Evolutionary conservation across 2,329 filamentous ascomycete species (phyloP).

Genomic region (Talaromyces sp.): DNA sequence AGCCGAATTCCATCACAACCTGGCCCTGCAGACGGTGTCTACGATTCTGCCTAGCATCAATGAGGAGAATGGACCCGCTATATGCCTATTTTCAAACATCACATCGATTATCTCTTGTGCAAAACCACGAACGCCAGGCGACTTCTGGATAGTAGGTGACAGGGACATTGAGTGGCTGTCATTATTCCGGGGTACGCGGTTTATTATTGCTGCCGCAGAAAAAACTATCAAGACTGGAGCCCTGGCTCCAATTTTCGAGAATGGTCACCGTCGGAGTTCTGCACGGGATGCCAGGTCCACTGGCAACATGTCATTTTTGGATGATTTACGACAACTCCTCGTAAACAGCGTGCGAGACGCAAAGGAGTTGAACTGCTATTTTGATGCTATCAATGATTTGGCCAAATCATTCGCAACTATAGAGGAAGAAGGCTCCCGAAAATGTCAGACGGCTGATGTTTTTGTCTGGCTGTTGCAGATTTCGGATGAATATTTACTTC

Average conservation of each 20-base stretch:
- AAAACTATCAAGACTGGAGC: slow-evolving; percentile 14
- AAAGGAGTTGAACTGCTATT: slow-evolving; percentile 6
- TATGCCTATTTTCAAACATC: slow-evolving; percentile 37
- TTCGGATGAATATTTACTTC: slow-evolving; percentile 15
- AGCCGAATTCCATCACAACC: slow-evolving; percentile 32
- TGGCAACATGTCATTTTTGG: slow-evolving; percentile 4
- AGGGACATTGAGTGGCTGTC: slow-evolving; percentile 34
- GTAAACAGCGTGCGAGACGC: slow-evolving; percentile 2
- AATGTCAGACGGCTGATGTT: slow-evolving; percentile 16
- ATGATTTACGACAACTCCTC: slow-evolving; percentile 12
- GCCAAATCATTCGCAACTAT: slow-evolving; percentile 8
- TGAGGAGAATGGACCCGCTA: slow-evolving; percentile 26
- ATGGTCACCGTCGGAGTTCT: slow-evolving; percentile 2
- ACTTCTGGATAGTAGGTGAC: slow-evolving; percentile 29
- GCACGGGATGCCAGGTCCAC: slow-evolving; percentile 5
- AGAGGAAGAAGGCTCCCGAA: slow-evolving; percentile 1
- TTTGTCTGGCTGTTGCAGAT: slow-evolving; percentile 19
- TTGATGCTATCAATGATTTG: slow-evolving; percentile 13
- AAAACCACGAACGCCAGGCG: slow-evolving; percentile 25
- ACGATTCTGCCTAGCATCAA: slow-evolving; percentile 28
- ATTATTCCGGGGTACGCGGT: slow-evolving; percentile 31
- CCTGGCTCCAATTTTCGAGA: slow-evolving; percentile 13
- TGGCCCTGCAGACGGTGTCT: slow-evolving; percentile 24
- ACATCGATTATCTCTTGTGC: slow-evolving; percentile 34
- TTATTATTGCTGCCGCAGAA: slow-evolving; percentile 24